Base-by-base conservation (phyloP, 2,329 filamentous ascomycete species). In the Colletotrichum aenigma region DNA sequence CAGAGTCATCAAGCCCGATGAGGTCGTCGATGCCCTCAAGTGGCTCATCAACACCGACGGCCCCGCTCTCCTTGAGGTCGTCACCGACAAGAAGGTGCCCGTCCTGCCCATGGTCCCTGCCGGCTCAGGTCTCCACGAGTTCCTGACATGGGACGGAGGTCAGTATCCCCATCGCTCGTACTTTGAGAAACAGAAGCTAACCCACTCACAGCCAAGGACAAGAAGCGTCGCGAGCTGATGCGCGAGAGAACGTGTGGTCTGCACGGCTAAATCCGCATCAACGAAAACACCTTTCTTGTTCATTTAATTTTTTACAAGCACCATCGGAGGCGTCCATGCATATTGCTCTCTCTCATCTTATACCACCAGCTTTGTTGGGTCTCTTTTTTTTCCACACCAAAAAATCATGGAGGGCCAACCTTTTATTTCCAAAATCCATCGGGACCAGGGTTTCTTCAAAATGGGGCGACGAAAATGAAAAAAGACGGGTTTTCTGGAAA, bases 31-130 rank as follows among this genome's bases (percentile, higher is more conserved):
- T 62, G 93, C 91, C 81, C 89, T 99, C 78, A 92, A 94, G 86
- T 98, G 97, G 95, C 90, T 98, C 83, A 94, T 98, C 80, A 91
- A 96, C 81, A 92, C 91, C 7, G 94, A 98, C 34, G 97, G 96
- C n/a, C 97, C 97, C 24, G 96, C 96, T 55, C 90, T 98, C 78
- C 89, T 99, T 76, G 96, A 98, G 87, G 94, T 99, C 70, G 90
- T 98, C 68, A 97, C 95, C 6, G 97, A 98, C 85, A 94, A 93
- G 87, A 94, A 97, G 91, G 94, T 97, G 30, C 96, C 96, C 62
- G 96, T 99, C n/a, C 88, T 98, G 81, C 97, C 97, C 48, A 98
- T 98, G 97, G 97, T 99, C 62, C 96, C 96, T 5, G 93, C 92
- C 52, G 97, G 97, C 48, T 93, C 91, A 77, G 96, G 90, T 75